Evolutionary conservation across 176 grass and related monocot species (phyloP), one percentile per base, ranked within the genome.

Genomic region (Eleusine coracana): DNA sequence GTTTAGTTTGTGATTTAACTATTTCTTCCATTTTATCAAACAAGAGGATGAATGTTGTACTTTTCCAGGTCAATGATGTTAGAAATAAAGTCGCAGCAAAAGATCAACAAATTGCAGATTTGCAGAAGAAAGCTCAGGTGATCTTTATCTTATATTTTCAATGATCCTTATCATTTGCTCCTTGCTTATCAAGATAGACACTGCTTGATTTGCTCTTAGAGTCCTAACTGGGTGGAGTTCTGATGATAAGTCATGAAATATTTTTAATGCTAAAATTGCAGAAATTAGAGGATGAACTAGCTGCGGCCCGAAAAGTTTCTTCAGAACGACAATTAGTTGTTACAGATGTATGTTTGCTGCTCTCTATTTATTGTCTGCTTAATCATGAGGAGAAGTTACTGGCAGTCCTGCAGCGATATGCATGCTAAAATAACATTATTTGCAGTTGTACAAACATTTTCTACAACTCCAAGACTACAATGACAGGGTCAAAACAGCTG

Each of bases 231-330:
- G 4, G 16, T 48, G 25, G 48, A 39, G 28, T 55, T 73, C 3
- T 78, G 51, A 61, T 61, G 68, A 61, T 28, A 21, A 29, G 28
- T 68, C 15, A 12, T 18, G 67, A 71, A 46, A 77, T 21, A 59
- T 68, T 80, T 68, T 67, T 37, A 17, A 12, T 37, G 8, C 2
- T 56, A 28, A 72, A 88, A 86, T 58, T 81, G 55, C 83, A 95
- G 93, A 95, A 95, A 78, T 77, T 95, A 78, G 93, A 95, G 79
- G 93, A 95, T 86, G 90, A 89, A 66, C 61, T 95, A 54, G 83
- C 55, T 69, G 66, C 82, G 75, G 83, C 90, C 9, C 69, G 70
- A 68, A 95, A 92, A 87, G 75, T 95, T 63, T 88, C 90, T 59
- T 92, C 85, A 75, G 89, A 92, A 60, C 85, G 93, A 70, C 87